Evolutionary conservation across 495 filamentous ascomycete genomes (phyloP).

Genomic region (Pyrenula aspistea): DNA sequence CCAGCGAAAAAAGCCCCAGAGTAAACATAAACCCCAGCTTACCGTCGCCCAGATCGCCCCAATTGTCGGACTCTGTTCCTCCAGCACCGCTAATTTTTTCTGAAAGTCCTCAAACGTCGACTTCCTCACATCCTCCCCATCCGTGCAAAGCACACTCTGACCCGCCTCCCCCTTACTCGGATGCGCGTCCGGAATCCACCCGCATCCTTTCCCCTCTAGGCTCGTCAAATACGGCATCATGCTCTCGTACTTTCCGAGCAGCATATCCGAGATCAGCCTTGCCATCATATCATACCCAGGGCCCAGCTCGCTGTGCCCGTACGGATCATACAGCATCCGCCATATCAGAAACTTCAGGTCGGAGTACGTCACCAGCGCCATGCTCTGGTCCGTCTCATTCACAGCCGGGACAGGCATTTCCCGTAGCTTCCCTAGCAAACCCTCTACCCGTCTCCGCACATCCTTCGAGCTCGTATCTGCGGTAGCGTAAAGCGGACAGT

Average conservation of each 20-base stretch:
- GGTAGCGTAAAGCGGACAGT: constrained; percentile 30
- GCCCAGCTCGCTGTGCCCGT: neutral
- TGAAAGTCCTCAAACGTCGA: constrained; percentile 16
- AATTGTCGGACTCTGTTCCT: constrained; percentile 21
- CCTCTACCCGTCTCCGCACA: constrained; percentile 14
- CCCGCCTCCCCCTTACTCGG: constrained; percentile 16
- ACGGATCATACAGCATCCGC: constrained; percentile 7
- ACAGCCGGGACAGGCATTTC: constrained; percentile 26
- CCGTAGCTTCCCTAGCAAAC: constrained; percentile 19
- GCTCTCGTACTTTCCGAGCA: neutral
- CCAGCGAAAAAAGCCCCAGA: too few relatives aligned
- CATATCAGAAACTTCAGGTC: constrained; percentile 10
- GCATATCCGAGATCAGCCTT: neutral
- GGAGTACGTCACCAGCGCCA: constrained; percentile 19
- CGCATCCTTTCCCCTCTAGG: neutral
- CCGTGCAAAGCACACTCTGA: constrained; percentile 31
- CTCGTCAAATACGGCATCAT: neutral
- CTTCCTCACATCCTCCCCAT: constrained; percentile 25
- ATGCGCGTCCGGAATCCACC: neutral
- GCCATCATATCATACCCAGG: constrained; percentile 1
- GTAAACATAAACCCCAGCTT: too few relatives aligned
- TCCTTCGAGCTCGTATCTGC: constrained; percentile 18
- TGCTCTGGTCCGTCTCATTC: constrained; percentile 9
- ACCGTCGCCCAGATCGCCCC: constrained; percentile 29
- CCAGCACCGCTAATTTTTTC: constrained; percentile 22